Percentiles rank a stretch among this genome's conserved stretches.
Evolutionary conservation across 495 filamentous ascomycete genomes (phyloP).

Genomic region (Oleoguttula mirabilis): DNA sequence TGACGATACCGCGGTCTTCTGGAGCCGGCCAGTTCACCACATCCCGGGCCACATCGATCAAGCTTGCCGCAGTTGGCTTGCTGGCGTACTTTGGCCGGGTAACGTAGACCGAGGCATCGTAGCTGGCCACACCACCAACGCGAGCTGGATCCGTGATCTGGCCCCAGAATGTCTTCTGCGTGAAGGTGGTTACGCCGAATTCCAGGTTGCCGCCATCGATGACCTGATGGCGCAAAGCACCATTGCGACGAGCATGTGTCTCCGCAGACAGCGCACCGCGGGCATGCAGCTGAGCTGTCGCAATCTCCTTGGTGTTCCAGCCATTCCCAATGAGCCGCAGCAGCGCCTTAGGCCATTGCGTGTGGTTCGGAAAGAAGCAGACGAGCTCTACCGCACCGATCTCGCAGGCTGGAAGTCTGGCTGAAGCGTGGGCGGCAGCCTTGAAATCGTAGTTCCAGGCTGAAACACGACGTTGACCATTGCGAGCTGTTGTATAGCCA

Average conservation of each 20-base stretch:
- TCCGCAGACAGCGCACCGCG: neutral
- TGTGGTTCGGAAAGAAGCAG: constrained; percentile 7
- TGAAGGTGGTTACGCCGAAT: neutral
- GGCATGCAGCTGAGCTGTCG: constrained; percentile 2
- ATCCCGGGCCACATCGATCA: neutral
- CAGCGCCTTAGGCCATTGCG: neutral
- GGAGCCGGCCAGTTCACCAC: neutral
- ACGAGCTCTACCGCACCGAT: constrained; percentile 4
- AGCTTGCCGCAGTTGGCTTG: neutral
- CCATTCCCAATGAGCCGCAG: constrained; percentile 1
- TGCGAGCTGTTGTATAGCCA: too few relatives aligned
- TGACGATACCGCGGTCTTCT: neutral
- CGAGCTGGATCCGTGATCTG: too few relatives aligned
- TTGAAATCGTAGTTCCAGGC: too few relatives aligned
- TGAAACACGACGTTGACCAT: too few relatives aligned
- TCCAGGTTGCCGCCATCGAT: neutral
- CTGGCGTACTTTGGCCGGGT: neutral
- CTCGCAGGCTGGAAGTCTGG: neutral
- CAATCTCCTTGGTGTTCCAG: constrained; percentile 6
- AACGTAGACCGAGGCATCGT: neutral
- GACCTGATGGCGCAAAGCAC: neutral
- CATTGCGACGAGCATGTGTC: neutral
- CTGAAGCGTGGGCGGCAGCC: neutral
- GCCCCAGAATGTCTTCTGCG: neutral
- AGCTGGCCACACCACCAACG: too few relatives aligned